These are phyloP conservation scores for Metschnikowia sp. DNA, from an alignment of 805 yeast genomes.

Conservation along the genomic window DNA sequence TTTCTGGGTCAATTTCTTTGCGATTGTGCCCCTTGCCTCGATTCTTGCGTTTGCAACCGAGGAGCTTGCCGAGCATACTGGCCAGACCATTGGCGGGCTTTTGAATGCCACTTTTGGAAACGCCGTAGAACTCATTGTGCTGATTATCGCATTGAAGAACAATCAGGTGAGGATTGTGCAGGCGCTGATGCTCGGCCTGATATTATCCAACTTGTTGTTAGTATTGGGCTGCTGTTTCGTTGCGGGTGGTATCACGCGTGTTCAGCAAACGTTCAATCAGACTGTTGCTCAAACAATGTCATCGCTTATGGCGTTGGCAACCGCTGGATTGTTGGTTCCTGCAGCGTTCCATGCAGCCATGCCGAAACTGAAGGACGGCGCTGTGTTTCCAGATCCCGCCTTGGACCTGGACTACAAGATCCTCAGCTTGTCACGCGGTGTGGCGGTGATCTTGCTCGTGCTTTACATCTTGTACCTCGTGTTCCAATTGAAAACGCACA, in stretches of 20 bases:
- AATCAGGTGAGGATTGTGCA: conserved; percentile 93
- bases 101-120: conserved; percentile 97
- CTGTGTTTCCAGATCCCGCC: conserved; percentile 37
- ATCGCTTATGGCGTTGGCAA: conserved; percentile 85
- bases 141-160: conserved; percentile 79
- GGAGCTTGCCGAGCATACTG: conserved; percentile 81
- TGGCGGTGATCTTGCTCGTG: conserved; percentile 71
- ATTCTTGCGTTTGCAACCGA: conserved; percentile 91
- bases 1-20: conserved; percentile 77
- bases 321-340: conserved; percentile 85
- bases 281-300: conserved; percentile 99
- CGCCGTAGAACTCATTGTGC: conserved; percentile 94
- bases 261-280: conserved; percentile 86
- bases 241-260: conserved; percentile 84
- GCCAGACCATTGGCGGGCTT: conserved; percentile 90
- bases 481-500: conserved; percentile 89
- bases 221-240: conserved; percentile 95
- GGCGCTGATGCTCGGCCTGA: conserved; percentile 95
- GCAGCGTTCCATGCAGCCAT: conserved; percentile 92
- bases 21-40: conserved; percentile 90
- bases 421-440: conserved; percentile 77
- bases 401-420: conserved; percentile 47
- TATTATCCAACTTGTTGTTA: conserved; percentile 79
- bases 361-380: conserved; percentile 41
- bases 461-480: conserved; percentile 76